Evolutionary conservation across 495 filamentous ascomycete genomes (phyloP).

Genomic region (Terfezia boudieri): DNA sequence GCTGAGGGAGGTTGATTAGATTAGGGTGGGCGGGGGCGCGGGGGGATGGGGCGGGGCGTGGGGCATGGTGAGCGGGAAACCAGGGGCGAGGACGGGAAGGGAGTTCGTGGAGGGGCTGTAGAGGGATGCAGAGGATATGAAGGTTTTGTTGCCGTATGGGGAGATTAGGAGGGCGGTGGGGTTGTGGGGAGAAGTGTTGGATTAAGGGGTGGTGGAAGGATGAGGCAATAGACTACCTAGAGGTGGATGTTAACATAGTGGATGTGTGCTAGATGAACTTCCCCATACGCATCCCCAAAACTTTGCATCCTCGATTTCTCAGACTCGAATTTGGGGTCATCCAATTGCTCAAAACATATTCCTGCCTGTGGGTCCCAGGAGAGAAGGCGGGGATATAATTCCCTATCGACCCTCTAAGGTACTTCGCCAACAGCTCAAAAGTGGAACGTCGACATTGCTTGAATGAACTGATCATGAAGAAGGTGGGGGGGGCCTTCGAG

Average conservation of each 20-base stretch:
- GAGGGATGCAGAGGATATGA: conserved; percentile 48
- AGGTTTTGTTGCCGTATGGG: conserved; percentile 42
- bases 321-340: conserved; percentile 25
- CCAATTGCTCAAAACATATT: neutral
- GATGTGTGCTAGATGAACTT: neutral
- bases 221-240: conserved; percentile 18
- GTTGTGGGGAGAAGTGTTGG: conserved; percentile 28
- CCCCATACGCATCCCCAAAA: conserved; percentile 20
- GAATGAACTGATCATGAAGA: too few relatives aligned
- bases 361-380: too few relatives aligned
- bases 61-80: too few relatives aligned
- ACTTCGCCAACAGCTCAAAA: too few relatives aligned
- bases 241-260: neutral
- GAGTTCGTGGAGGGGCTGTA: conserved; percentile 32
- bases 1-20: neutral
- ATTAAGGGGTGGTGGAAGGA: conserved; percentile 16
- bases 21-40: neutral
- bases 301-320: conserved; percentile 36
- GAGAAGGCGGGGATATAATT: too few relatives aligned
- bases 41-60: too few relatives aligned
- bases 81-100: too few relatives aligned
- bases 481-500: too few relatives aligned
- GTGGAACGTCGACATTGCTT: too few relatives aligned
- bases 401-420: too few relatives aligned
- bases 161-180: conserved; percentile 32